These are phyloP conservation scores for Tilletiaria anomala DNA, from an alignment of 1,284 basidiomycete species.

Conservation along the genomic window DNA sequence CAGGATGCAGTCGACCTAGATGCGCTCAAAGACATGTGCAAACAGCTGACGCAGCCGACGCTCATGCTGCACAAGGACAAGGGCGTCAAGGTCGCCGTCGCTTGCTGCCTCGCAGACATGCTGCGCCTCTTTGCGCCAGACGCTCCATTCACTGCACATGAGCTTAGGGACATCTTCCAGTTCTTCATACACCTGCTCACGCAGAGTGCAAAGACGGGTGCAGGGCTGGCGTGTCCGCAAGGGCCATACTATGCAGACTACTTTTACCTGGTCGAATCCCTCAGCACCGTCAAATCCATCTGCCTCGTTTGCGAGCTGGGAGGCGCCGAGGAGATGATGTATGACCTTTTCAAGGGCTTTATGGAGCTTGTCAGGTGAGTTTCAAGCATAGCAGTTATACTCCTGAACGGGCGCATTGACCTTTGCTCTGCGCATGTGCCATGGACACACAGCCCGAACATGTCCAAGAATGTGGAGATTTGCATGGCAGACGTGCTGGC, in stretches of 20 bases:
- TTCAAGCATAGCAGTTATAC: background rate
- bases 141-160: slow-evolving; percentile 75
- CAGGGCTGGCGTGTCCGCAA: slow-evolving; percentile 18
- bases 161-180: slow-evolving; percentile 47
- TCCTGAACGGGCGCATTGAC: background rate
- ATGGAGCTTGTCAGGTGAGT: slow-evolving; percentile 58
- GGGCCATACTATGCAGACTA: slow-evolving; percentile 21
- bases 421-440: too few relatives aligned
- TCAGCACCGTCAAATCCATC: slow-evolving; percentile 85
- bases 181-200: slow-evolving; percentile 48
- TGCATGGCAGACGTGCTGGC: slow-evolving; percentile 77
- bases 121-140: slow-evolving; percentile 88
- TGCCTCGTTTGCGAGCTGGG: slow-evolving; percentile 83
- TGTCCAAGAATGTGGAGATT: slow-evolving; percentile 68
- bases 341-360: slow-evolving; percentile 66
- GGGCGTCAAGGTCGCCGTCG: slow-evolving; percentile 81
- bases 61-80: slow-evolving; percentile 84
- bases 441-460: slow-evolving; percentile 7
- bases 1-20: slow-evolving; percentile 67
- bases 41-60: slow-evolving; percentile 63
- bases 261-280: slow-evolving; percentile 69
- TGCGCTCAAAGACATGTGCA: slow-evolving; percentile 56
- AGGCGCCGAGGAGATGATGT: slow-evolving; percentile 68
- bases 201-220: slow-evolving; percentile 6
- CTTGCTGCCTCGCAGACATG: slow-evolving; percentile 86